A percentile compares a stretch with the other conserved stretches of the same genome.
Conservation (phyloP, 1,139 yeast genomes). For the Taphrina communis region DNA sequence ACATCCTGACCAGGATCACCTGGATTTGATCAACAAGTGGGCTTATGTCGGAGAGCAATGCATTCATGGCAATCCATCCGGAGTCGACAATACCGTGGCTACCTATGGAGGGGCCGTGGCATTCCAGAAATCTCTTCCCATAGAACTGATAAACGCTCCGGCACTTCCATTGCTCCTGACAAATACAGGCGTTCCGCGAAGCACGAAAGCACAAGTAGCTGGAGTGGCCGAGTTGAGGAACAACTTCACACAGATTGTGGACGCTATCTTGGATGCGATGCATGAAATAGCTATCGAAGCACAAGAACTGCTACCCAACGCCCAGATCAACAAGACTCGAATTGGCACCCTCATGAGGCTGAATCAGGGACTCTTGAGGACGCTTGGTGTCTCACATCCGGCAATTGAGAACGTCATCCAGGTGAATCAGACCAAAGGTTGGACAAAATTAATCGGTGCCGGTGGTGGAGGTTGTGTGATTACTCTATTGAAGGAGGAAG, state of each 20-base stretch:
- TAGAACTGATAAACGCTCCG: conserved; percentile 59
- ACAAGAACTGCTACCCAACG: conserved; percentile 1
- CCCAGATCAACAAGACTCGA: neutral
- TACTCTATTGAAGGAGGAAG: conserved; percentile 66
- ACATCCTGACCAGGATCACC: conserved; percentile 52
- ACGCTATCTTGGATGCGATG: conserved; percentile 63
- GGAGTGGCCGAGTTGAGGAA: conserved; percentile 64
- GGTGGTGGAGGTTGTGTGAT: conserved; percentile 99
- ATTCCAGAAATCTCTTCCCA: conserved; percentile 63
- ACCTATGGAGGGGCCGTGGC: conserved; percentile 94
- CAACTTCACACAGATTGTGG: conserved; percentile 62
- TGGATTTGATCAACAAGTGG: conserved; percentile 78
- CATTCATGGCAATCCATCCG: conserved; percentile 96
- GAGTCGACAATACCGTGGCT: conserved; percentile 96
- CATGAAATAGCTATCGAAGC: conserved; percentile 65
- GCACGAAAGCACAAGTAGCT: conserved; percentile 82
- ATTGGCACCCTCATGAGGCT: conserved; percentile 73
- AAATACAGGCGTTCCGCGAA: conserved; percentile 82
- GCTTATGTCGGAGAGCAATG: conserved; percentile 93
- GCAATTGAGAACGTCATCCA: conserved; percentile 73
- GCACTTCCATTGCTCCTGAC: conserved; percentile 75
- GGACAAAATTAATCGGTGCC: conserved; percentile 95
- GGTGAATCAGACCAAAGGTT: conserved; percentile 70
- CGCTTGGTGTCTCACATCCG: conserved; percentile 93
- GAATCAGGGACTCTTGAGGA: conserved; percentile 84